Evolutionary conservation across 164 flowering plant species (phyloP).

Genomic region (Liquidambar formosana): DNA sequence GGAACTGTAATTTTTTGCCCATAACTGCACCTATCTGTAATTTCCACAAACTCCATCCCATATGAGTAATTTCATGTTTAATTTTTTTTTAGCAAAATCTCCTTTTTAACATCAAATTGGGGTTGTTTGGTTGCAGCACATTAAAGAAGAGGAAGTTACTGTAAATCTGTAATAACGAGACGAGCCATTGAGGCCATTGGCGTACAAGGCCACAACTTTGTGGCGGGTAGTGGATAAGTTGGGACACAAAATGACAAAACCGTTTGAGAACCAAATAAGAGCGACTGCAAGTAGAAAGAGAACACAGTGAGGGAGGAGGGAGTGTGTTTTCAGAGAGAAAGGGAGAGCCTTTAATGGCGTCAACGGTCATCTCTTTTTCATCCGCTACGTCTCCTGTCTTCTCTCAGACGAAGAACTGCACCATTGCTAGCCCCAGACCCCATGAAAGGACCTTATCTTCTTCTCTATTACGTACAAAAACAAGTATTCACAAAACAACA

Average conservation of each 20-base stretch:
- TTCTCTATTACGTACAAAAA: conserved; percentile 12
- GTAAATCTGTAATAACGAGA: no score
- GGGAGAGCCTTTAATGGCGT: conserved; percentile 21
- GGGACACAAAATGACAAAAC: no score
- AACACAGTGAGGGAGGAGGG: not conserved
- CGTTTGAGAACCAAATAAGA: conserved; percentile 5
- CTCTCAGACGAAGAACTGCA: not conserved
- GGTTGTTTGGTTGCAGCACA: no score
- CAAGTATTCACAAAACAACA: not conserved
- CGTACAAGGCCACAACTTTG: no score
- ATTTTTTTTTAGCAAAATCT: no score
- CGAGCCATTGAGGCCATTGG: no score
- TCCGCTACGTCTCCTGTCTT: conserved; percentile 5
- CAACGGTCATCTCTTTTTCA: conserved; percentile 24
- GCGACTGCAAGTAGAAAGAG: not conserved
- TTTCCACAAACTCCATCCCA: no score
- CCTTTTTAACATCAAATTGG: no score
- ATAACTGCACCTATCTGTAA: no score
- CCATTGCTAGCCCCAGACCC: conserved; percentile 9
- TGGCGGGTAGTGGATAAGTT: conserved; percentile 15
- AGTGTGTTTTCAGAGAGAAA: not conserved
- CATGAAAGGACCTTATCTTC: conserved; percentile 15
- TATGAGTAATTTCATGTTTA: no score
- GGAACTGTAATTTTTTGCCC: no score
- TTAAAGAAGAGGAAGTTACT: no score